Base-by-base conservation (phyloP, 2,329 filamentous ascomycete species). In the Fusarium nanum region DNA sequence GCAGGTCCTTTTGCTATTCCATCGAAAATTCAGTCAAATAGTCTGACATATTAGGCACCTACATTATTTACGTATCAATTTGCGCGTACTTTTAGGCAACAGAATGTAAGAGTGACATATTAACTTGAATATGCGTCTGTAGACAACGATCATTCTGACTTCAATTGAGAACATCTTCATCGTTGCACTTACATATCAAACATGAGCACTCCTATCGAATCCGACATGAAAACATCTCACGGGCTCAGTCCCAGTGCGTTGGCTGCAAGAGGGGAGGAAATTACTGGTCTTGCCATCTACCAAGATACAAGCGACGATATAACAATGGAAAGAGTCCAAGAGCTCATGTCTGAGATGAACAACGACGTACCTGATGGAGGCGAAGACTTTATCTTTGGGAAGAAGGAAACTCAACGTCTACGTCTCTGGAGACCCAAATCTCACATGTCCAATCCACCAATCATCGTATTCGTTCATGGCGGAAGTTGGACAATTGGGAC, bases 401-500 rank as follows among this genome's bases (percentile, higher is more conserved):
- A 27, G 14, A 49, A 37, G 4, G 30, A 40, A 13, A 23, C 30
- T 3, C 60, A 64, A 1, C 37, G 22, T 3, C 37, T 64, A 13
- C 59, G 60, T 6, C 23, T 64, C 2, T 64, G 60, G 60, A 37
- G 49, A 4, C 27, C 60, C 1, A 22, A 5, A 1, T 23, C 28
- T 1, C 4, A 4, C 2, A 1, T 6, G 4, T 13, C 42, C 9
- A 57, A 49, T 1, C 13, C 12, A 0, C 60, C 60, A 3, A n/a
- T 64, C 5, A 7, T 64, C 6, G 44, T 34, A 3, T 64, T 49
- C 2, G 44, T 64, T 1, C 60, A 64, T 3, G 60, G 60, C 0
- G 60, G 60, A 2, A 64, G 60, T 18, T 64, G 60, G 60, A 64
- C 28, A 4, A 32, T 64, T 3, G 60, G 60, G 0, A 57, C 44